A percentile compares a stretch with the other conserved stretches of the same genome.
phyloP scores from a whole-genome alignment of 192 early-diverging fungal genomes.

The Paraglomus occultum region DNA sequence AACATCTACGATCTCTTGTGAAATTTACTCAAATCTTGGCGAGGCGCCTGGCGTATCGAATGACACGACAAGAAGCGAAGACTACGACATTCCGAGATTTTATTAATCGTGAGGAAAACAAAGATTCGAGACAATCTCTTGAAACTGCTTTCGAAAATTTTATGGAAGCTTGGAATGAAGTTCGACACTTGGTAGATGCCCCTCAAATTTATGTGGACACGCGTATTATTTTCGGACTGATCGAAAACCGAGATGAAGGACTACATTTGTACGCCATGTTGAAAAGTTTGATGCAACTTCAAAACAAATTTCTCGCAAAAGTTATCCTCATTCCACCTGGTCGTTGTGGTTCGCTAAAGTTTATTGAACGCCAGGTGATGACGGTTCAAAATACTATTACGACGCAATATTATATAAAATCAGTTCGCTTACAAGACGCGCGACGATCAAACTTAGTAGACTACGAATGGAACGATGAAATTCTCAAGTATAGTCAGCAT shows the following conservation, averaged over 20 bases:
- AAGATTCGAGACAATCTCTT: background rate
- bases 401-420: background rate
- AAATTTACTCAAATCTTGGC: conserved; percentile 25
- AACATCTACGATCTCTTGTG: conserved; percentile 19
- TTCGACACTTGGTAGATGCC: conserved; percentile 14
- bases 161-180: conserved; percentile 18
- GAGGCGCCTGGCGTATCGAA: conserved; percentile 4
- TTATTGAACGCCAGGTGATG: background rate
- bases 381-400: background rate
- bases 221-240: conserved; percentile 10
- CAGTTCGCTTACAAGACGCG: background rate
- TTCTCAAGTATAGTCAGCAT: conserved; percentile 21
- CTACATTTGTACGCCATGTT: conserved; percentile 22
- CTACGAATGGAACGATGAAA: conserved; percentile 16
- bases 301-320: conserved; percentile 31
- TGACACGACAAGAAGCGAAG: conserved; percentile 25
- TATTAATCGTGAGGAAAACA: conserved; percentile 10
- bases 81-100: conserved; percentile 20
- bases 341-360: conserved; percentile 10
- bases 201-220: background rate
- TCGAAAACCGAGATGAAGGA: conserved; percentile 22
- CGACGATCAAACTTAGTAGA: background rate
- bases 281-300: conserved; percentile 13
- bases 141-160: conserved; percentile 14
- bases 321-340: conserved; percentile 7